phyloP scores from a whole-genome alignment of 495 filamentous ascomycete species.

The Parmelia sp. region DNA sequence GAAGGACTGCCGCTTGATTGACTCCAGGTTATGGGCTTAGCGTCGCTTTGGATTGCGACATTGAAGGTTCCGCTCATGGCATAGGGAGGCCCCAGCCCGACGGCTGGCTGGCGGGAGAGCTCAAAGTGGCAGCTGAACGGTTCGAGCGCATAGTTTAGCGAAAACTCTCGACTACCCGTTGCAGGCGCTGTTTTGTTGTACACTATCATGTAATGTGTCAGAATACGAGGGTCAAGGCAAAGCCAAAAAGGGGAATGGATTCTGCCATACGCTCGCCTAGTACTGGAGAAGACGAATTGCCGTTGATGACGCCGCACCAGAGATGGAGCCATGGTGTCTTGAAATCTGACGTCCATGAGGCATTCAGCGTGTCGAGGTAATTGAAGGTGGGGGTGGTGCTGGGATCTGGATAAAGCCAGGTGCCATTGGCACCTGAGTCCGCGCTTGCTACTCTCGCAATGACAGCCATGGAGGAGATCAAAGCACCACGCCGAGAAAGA shows the following conservation, averaged over 20 bases:
- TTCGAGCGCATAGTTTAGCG: slow-evolving; percentile 3
- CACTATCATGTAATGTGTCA: background rate
- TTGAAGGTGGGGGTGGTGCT: slow-evolving; percentile 1
- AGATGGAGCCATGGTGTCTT: slow-evolving; percentile 4
- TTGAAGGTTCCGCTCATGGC: background rate
- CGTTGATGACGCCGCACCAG: background rate
- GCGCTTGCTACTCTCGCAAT: background rate
- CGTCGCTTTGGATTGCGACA: background rate
- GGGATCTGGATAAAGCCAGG: slow-evolving; percentile 5
- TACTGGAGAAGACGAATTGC: background rate
- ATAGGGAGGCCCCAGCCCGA: background rate
- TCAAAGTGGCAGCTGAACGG: slow-evolving; percentile 10
- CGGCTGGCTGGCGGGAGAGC: background rate
- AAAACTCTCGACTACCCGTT: background rate
- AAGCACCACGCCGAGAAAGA: background rate
- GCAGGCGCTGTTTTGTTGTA: slow-evolving; percentile 4
- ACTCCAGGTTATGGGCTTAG: background rate
- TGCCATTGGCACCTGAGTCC: background rate
- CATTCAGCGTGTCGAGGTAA: background rate
- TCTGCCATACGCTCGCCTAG: slow-evolving; percentile 1
- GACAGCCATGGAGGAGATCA: background rate
- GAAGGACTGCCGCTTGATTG: background rate
- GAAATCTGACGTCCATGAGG: background rate
- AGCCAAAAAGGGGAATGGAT: background rate
- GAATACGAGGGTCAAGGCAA: background rate